These are phyloP conservation scores for Cryptococcus sp. DNA, from an alignment of 1,284 basidiomycete genomes.

Conservation along the genomic window DNA sequence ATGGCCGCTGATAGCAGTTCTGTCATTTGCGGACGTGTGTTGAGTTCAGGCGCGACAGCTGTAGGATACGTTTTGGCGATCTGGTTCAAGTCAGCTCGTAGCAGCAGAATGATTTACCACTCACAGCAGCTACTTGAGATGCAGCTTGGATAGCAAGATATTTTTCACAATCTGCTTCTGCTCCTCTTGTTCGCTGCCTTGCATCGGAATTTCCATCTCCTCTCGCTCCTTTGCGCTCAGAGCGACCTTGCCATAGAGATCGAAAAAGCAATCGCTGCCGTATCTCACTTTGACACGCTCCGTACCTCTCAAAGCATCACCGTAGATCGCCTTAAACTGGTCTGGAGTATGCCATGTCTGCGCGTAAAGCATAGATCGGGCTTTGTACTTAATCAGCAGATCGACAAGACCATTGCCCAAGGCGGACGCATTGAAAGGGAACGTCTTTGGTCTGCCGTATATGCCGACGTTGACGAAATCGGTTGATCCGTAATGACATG, in stretches of 20 bases:
- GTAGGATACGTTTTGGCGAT: too few species aligned
- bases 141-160: constrained; percentile 6
- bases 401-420: constrained; percentile 9
- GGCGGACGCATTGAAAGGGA: constrained; percentile 11
- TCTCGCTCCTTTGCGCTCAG: constrained; percentile 9
- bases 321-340: constrained; percentile 18
- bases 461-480: constrained; percentile 22
- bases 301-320: constrained; percentile 1
- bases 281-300: constrained; percentile 10
- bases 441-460: constrained; percentile 17
- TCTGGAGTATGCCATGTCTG: constrained; percentile 17
- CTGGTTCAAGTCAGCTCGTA: too few species aligned
- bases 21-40: too few species aligned
- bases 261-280: constrained; percentile 13
- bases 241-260: constrained; percentile 17
- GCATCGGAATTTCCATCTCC: constrained; percentile 9
- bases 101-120: too few species aligned
- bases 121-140: too few species aligned
- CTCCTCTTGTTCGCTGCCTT: constrained; percentile 10
- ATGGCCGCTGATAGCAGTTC: too few species aligned
- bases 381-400: constrained; percentile 8
- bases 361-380: constrained; percentile 19
- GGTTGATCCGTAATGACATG: neutral
- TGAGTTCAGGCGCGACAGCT: too few species aligned
- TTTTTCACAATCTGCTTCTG: constrained; percentile 10